Evolutionary conservation across 495 filamentous ascomycete genomes (phyloP).

Genomic region (Durotheca rogersii): DNA sequence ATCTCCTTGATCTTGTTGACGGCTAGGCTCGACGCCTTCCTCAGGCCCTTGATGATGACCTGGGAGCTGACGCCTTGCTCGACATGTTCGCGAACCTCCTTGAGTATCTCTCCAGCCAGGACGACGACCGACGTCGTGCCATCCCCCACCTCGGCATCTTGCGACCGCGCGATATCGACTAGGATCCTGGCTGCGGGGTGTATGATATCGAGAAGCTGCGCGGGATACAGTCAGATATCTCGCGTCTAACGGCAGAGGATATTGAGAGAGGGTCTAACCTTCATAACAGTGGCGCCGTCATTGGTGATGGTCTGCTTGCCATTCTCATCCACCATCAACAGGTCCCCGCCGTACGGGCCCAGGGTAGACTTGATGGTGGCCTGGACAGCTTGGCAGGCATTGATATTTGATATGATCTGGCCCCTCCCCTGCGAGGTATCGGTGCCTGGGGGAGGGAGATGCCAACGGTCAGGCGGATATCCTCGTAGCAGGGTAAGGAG

Average conservation of each 20-base stretch:
- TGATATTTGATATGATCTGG: conserved; percentile 97
- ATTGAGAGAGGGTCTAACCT: conserved; percentile 55
- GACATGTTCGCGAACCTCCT: conserved; percentile 91
- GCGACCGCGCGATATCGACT: conserved; percentile 95
- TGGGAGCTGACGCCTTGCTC: conserved; percentile 97
- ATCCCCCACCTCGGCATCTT: conserved; percentile 98
- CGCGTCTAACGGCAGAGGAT: too few species aligned
- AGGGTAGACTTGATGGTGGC: conserved; percentile 91
- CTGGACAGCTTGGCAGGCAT: conserved; percentile 97
- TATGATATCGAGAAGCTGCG: conserved; percentile 92
- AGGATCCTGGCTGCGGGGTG: conserved; percentile 97
- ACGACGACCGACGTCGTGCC: conserved; percentile 97
- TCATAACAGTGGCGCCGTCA: conserved; percentile 99
- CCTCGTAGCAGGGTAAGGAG: conserved; percentile 14
- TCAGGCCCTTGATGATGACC: conserved; percentile 93
- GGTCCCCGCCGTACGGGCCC: conserved; percentile 95
- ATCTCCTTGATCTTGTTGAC: conserved; percentile 99
- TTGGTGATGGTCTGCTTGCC: conserved; percentile 97
- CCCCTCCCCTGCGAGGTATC: conserved; percentile 96
- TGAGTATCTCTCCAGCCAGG: conserved; percentile 91
- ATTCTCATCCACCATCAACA: conserved; percentile 93
- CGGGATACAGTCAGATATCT: too few species aligned
- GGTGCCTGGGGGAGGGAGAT: conserved; percentile 63
- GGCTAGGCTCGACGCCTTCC: conserved; percentile 85
- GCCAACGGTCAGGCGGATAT: conserved; percentile 21